These are phyloP conservation scores for Castanospermum australe DNA, from an alignment of 306 rosid genomes.

Conservation along the genomic window DNA sequence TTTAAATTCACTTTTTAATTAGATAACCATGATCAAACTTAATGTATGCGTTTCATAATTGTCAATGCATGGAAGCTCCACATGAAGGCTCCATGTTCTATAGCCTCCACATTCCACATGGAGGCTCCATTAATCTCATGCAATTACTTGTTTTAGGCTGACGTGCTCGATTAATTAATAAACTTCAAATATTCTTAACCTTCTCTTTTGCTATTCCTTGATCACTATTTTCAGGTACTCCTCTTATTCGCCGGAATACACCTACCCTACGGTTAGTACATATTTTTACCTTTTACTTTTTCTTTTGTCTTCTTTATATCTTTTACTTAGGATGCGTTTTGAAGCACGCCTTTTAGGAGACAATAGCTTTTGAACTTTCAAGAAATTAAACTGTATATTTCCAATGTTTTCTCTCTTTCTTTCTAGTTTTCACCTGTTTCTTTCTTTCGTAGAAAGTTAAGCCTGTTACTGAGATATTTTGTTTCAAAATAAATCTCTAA, in stretches of 20 bases:
- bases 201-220: neutral
- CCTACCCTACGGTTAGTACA: constrained; percentile 86
- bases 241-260: constrained; percentile 89
- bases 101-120: too few relatives aligned
- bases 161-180: neutral
- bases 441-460: too few relatives aligned
- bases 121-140: neutral
- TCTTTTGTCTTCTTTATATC: neutral
- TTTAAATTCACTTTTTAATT: too few relatives aligned
- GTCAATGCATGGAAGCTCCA: neutral
- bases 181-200: neutral
- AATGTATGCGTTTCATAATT: too few relatives aligned
- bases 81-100: too few relatives aligned
- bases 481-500: neutral
- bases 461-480: neutral
- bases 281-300: constrained; percentile 18
- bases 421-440: neutral
- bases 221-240: constrained; percentile 76
- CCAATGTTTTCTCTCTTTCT: constrained; percentile 11
- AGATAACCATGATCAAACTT: neutral
- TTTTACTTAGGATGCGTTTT: constrained; percentile 55
- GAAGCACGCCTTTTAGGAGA: constrained; percentile 32
- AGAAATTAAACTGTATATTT: constrained; percentile 20
- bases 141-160: neutral
- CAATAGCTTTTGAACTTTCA: constrained; percentile 35